Base-by-base conservation (phyloP, 2,329 filamentous ascomycete species). In the Cladosporium halotolerans region DNA sequence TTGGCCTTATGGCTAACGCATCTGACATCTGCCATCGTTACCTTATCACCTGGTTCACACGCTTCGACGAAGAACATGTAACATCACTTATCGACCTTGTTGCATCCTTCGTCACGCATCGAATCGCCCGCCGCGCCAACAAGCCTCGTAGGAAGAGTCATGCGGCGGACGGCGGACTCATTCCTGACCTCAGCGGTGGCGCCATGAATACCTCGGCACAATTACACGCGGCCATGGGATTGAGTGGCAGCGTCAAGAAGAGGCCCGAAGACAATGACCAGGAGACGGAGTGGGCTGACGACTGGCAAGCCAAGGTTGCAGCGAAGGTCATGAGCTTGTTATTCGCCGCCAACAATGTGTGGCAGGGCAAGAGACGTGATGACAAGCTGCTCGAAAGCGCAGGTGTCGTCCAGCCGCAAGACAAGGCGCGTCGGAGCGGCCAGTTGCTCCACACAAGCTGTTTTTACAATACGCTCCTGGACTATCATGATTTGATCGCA, bases 261-360 rank as follows among this genome's bases (percentile, higher is more conserved):
- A 71, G 75, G 9, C 83, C 57, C 80, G 64, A 81, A 79, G 16
- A 80, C 8, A 60, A 80, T 50, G 78, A 80, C 32, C 74, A 77
- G 31, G 72, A 73, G 39, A 72, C 74, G 28, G 72, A 82, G 0
- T 95, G 93, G 66, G 77, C 79, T 16, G 88, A 92, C 55, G 91
- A 96, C 65, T 96, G 91, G 91, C 90, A 96, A 68, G 82, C 95
- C 53, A 86, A 83, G 66, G 88, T 88, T 9, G 86, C 86, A 7
- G 85, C 89, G 3, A 84, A 85, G 60, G 82, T 95, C 2, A 85
- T 96, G 76, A 83, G 87, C 9, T 70, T 96, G 18, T 69, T 96
- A 1, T 95, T 95, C 64, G 80, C 85, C 2, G 90, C 90, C 23
- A 96, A 96, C 70, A 87, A 85, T 55, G 76, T 63, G 45, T 71